These are phyloP conservation scores for Zizania palustris DNA, from an alignment of 202 grass and related monocot genomes.

Conservation along the genomic window DNA sequence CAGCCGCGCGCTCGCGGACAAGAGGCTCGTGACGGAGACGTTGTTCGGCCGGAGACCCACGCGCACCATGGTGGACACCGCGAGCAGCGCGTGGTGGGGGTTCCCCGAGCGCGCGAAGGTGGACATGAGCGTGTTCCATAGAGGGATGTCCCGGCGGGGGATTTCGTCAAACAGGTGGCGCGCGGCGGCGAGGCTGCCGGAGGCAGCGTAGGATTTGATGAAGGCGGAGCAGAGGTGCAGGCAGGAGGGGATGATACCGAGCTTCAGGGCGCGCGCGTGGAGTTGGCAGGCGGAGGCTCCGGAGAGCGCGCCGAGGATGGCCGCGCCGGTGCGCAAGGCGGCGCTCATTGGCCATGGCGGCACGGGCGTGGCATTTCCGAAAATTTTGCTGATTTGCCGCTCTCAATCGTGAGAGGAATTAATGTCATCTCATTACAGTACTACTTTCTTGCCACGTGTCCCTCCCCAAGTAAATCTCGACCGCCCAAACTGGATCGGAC, in stretches of 20 bases:
- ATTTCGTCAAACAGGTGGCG: constrained; percentile 57
- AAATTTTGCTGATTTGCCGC: too few relatives aligned
- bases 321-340: constrained; percentile 37
- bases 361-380: constrained; percentile 9
- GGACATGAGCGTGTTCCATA: constrained; percentile 61
- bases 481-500: not conserved
- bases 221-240: constrained; percentile 47
- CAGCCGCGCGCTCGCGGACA: constrained; percentile 47
- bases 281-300: constrained; percentile 3
- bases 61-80: constrained; percentile 35
- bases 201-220: constrained; percentile 24
- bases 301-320: constrained; percentile 39
- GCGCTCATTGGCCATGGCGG: constrained; percentile 41
- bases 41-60: constrained; percentile 34
- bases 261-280: constrained; percentile 38
- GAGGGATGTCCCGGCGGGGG: constrained; percentile 40
- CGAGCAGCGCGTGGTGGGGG: constrained; percentile 24
- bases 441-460: too few relatives aligned
- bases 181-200: constrained; percentile 35
- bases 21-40: constrained; percentile 44
- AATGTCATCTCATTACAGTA: too few relatives aligned
- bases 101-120: constrained; percentile 27
- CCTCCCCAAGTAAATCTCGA: not conserved
- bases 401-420: too few relatives aligned
- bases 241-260: constrained; percentile 14